A percentile compares a stretch with the other conserved stretches of the same genome.
Evolutionary conservation across 2,329 filamentous ascomycete genomes (phyloP).

Genomic region (Stachybotrys chartarum): DNA sequence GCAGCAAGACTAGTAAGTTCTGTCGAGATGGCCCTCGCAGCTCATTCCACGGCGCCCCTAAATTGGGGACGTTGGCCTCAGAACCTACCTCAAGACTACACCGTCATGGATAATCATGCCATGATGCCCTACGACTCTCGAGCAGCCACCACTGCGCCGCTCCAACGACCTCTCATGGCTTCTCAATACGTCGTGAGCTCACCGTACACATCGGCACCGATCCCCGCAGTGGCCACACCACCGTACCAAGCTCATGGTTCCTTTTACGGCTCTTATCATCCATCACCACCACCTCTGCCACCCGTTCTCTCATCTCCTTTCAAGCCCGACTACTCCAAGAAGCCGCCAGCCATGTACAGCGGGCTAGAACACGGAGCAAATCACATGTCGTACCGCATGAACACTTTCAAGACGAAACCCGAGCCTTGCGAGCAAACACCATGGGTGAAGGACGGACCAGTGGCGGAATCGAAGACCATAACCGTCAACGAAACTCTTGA

Average conservation of each 20-base stretch:
- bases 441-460: slow-evolving; percentile 19
- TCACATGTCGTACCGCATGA: slow-evolving; percentile 14
- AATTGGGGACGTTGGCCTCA: slow-evolving; percentile 50
- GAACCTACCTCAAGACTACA: slow-evolving; percentile 40
- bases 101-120: slow-evolving; percentile 38
- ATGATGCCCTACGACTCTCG: slow-evolving; percentile 45
- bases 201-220: slow-evolving; percentile 35
- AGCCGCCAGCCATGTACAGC: neutral
- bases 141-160: slow-evolving; percentile 24
- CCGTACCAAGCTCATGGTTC: slow-evolving; percentile 34
- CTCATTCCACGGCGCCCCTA: slow-evolving; percentile 34
- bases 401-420: slow-evolving; percentile 19
- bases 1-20: slow-evolving; percentile 13
- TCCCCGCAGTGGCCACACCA: slow-evolving; percentile 32
- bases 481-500: slow-evolving; percentile 38
- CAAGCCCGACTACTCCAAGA: slow-evolving; percentile 21
- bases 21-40: slow-evolving; percentile 38
- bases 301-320: slow-evolving; percentile 19
- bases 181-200: slow-evolving; percentile 39
- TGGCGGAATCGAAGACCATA: slow-evolving; percentile 30
- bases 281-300: slow-evolving; percentile 23
- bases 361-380: slow-evolving; percentile 11
- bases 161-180: slow-evolving; percentile 36
- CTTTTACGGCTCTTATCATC: slow-evolving; percentile 35
- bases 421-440: slow-evolving; percentile 26